Base-by-base conservation (phyloP, 352 stramenopile species). In the Phytophthora uliginosa region DNA sequence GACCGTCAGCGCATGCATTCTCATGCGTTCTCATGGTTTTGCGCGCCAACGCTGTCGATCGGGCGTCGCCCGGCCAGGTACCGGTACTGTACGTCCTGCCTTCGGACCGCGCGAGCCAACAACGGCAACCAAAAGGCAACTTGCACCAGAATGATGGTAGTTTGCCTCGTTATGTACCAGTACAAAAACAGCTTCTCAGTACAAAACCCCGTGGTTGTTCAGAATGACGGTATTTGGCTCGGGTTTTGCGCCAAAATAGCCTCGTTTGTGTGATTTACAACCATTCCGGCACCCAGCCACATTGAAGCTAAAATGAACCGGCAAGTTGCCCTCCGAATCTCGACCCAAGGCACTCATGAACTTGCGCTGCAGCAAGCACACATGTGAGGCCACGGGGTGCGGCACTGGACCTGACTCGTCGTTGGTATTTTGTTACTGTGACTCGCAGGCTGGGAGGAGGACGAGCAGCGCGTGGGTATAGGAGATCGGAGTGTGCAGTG, bases 221-320 rank as follows among this genome's bases (percentile, higher is more conserved):
- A 38, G 67, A 74, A 74, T 74, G 67, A 28, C 47, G 67, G 67
- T 74, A 74, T 40, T 50, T 47, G 52, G 1, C 24, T 50, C 63
- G 53, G 67, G 52, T 74, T 74, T 73, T 73, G 13, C 18, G 22
- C 38, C 6, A 8, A n/a, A 48, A 22, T 50, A 4, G 66, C 9
- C 31, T 48, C 17, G 20, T 73, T 69, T 73, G 12, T 62, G 50
- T 13, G 8, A 34, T 53, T 34, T 57, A 61, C 65, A 48, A 50
- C 8, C 53, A 69, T 70, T 73, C 51, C 15, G 54, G 60, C 13
- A 18, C 36, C 36, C 36, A n/a, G 42, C 13, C 33, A 55, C 38
- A 51, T 73, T 73, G 66, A 73, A 69, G 66, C 59, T 59, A 73
- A 42, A 47, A 12, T 56, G 55, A 71, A 18, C 40, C 20, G 59